These are phyloP conservation scores for Penicillium glabrum DNA, from an alignment of 2,329 filamentous ascomycete species.

Conservation along the genomic window DNA sequence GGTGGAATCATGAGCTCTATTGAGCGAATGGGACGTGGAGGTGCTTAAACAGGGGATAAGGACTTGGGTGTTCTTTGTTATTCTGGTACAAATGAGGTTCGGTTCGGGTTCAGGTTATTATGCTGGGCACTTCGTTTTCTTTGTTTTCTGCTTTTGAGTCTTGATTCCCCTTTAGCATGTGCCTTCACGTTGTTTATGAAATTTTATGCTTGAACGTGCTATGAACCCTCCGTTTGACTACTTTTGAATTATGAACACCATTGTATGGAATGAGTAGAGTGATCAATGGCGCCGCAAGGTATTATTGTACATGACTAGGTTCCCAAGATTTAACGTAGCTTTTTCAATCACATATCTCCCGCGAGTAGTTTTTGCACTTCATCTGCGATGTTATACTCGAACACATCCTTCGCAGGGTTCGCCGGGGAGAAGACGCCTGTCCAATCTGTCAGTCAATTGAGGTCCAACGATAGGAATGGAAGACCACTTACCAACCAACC, in stretches of 20 bases:
- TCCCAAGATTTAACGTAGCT: too few species aligned
- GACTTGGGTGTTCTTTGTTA: neutral
- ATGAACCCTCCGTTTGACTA: conserved; percentile 3
- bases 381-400: conserved; percentile 18
- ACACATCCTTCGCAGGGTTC: conserved; percentile 4
- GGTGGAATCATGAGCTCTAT: conserved; percentile 82
- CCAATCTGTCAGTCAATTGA: conserved; percentile 1
- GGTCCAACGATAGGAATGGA: neutral
- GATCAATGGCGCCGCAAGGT: neutral
- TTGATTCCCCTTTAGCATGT: conserved; percentile 15
- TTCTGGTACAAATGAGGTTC: neutral
- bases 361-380: conserved; percentile 7
- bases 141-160: neutral
- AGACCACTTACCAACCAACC: conserved; percentile 32
- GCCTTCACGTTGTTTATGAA: conserved; percentile 9
- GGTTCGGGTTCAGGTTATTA: neutral
- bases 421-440: conserved; percentile 22
- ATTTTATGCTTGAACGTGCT: conserved; percentile 10
- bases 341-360: neutral
- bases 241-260: neutral
- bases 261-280: neutral
- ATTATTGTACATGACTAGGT: neutral
- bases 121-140: neutral
- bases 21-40: conserved; percentile 74
- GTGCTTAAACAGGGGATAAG: conserved; percentile 15